Evolutionary conservation across 1,284 basidiomycete genomes (phyloP).

Genomic region (Agroathelia rolfsii): DNA sequence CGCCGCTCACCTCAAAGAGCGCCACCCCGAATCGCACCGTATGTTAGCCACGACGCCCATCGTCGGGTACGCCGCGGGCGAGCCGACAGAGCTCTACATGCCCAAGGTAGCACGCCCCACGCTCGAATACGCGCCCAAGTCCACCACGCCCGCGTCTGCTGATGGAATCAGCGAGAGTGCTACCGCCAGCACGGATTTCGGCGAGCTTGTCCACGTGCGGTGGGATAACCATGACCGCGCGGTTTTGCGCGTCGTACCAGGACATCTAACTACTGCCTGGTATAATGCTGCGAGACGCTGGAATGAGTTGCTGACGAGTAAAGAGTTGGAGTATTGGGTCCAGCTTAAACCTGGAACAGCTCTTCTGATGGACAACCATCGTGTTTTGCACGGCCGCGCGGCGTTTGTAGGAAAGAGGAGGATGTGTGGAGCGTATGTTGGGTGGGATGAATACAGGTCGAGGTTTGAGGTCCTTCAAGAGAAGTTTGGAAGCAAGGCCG

Average conservation of each 20-base stretch:
- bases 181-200: slow-evolving; percentile 40
- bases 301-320: slow-evolving; percentile 67
- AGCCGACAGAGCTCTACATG: slow-evolving; percentile 51
- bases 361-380: slow-evolving; percentile 88
- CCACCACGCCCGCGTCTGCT: slow-evolving; percentile 65
- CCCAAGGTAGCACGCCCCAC: too few species aligned
- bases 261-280: too few species aligned
- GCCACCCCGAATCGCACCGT: slow-evolving; percentile 66
- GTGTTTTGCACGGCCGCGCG: slow-evolving; percentile 89
- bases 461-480: slow-evolving; percentile 62
- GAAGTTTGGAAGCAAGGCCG: slow-evolving; percentile 30
- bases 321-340: slow-evolving; percentile 87
- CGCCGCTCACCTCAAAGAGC: slow-evolving; percentile 67
- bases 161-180: too few species aligned
- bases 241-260: slow-evolving; percentile 44
- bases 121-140: too few species aligned
- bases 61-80: slow-evolving; percentile 85
- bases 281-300: slow-evolving; percentile 79
- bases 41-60: slow-evolving; percentile 65
- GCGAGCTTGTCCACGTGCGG: slow-evolving; percentile 68
- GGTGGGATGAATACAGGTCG: slow-evolving; percentile 82
- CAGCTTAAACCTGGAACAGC: slow-evolving; percentile 81
- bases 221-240: slow-evolving; percentile 98
- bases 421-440: slow-evolving; percentile 94
- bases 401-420: slow-evolving; percentile 80